These are phyloP conservation scores for Candida silvicultrix DNA, from an alignment of 805 yeast genomes.

Conservation along the genomic window DNA sequence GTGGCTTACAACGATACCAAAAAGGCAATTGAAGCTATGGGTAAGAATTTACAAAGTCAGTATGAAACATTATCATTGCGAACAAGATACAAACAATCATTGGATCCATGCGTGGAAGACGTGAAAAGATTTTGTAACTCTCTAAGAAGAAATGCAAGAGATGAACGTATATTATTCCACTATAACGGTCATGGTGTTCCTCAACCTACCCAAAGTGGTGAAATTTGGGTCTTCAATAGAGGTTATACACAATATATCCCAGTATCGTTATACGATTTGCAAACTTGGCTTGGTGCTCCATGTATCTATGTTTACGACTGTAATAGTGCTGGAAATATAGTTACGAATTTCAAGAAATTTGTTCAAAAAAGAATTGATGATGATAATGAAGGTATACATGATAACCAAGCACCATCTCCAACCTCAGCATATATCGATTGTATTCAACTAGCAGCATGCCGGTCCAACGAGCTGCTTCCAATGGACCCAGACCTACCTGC, in stretches of 20 bases:
- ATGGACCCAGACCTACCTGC: constrained; percentile 95
- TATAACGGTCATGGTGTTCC: constrained; percentile 99
- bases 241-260: constrained; percentile 98
- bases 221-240: constrained; percentile 96
- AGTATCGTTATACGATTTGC: constrained; percentile 88
- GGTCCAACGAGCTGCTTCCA: constrained; percentile 77
- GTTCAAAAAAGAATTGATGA: constrained; percentile 87
- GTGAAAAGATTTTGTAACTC: constrained; percentile 87
- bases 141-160: constrained; percentile 83
- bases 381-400: constrained; percentile 56
- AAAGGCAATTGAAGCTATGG: constrained; percentile 87
- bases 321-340: constrained; percentile 89
- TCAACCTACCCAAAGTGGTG: constrained; percentile 92
- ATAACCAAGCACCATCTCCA: constrained; percentile 35
- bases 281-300: constrained; percentile 97
- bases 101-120: constrained; percentile 96
- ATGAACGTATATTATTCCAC: constrained; percentile 88
- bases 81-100: constrained; percentile 82
- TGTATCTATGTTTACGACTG: constrained; percentile 94
- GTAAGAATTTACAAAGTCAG: constrained; percentile 79
- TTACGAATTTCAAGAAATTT: constrained; percentile 81
- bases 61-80: constrained; percentile 85
- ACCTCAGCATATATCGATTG: constrained; percentile 65
- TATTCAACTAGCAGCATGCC: constrained; percentile 90
- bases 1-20: constrained; percentile 73